Conservation (phyloP, 75 land plant genomes). For the Cunninghamia lanceolata region DNA sequence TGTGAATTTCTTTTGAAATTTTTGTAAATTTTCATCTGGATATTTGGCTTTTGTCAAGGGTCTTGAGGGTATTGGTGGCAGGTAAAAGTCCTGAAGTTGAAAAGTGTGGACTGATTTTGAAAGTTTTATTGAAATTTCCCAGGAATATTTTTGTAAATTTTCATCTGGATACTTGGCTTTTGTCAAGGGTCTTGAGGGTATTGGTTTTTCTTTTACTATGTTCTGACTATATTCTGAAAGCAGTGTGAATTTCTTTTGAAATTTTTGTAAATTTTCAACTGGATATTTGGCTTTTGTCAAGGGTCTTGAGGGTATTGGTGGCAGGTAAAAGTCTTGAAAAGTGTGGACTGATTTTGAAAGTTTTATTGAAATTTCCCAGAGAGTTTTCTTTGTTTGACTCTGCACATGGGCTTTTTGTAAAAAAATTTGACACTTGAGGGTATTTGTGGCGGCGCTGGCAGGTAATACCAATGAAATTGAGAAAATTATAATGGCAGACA, state of each 20-base stretch:
- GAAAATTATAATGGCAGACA: constrained; percentile 4
- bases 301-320: not conserved
- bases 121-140: not conserved
- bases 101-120: not conserved
- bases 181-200: no score
- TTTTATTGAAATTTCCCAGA: not conserved
- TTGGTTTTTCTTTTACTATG: no score
- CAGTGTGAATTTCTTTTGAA: no score
- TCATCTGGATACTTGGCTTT: no score
- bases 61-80: not conserved
- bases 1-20: no score
- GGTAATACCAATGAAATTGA: not conserved
- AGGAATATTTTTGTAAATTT: no score
- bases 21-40: no score
- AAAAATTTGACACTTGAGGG: not conserved
- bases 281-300: no score
- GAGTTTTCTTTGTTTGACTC: not conserved
- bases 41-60: no score
- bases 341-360: not conserved
- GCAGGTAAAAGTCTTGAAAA: not conserved
- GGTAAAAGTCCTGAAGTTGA: not conserved
- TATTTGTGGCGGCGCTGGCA: not conserved
- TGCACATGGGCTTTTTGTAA: not conserved
- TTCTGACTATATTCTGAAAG: no score
- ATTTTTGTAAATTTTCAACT: no score